These are phyloP conservation scores for Colletotrichum lindemuthianum DNA, from an alignment of 2,329 filamentous ascomycete genomes.

Conservation along the genomic window DNA sequence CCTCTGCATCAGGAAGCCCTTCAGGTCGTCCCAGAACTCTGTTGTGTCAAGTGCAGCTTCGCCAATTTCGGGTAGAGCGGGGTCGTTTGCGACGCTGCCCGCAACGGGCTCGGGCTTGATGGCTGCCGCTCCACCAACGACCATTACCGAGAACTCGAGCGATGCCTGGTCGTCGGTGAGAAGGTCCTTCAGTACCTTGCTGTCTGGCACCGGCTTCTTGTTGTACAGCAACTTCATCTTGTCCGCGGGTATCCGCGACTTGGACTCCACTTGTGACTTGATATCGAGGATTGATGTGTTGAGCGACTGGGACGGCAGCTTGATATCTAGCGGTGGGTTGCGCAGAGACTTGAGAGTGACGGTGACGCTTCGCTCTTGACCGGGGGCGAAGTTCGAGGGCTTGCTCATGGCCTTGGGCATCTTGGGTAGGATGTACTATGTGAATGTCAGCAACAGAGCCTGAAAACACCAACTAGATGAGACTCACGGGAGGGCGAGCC, in stretches of 20 bases:
- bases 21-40: constrained; percentile 88
- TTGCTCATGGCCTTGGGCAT: constrained; percentile 68
- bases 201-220: constrained; percentile 85
- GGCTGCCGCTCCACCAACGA: constrained; percentile 75
- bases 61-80: constrained; percentile 34
- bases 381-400: constrained; percentile 59
- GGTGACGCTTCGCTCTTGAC: constrained; percentile 61
- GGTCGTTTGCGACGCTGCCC: constrained; percentile 45
- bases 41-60: constrained; percentile 72
- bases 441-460: constrained; percentile 12
- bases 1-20: constrained; percentile 81
- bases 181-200: constrained; percentile 80
- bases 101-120: constrained; percentile 52
- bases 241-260: constrained; percentile 71
- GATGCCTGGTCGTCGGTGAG: constrained; percentile 63
- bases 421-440: constrained; percentile 77
- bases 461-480: constrained; percentile 24
- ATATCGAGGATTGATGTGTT: constrained; percentile 83
- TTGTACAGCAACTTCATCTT: constrained; percentile 89
- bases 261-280: constrained; percentile 73
- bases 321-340: constrained; percentile 75
- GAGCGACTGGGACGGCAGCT: constrained; percentile 69
- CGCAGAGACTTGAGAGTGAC: constrained; percentile 80
- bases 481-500: constrained; percentile 77
- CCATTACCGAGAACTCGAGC: constrained; percentile 87